A percentile compares a stretch with the other conserved stretches of the same genome.
Evolutionary conservation across 345 rosid species (phyloP).

Genomic region (Populus pruinosa): DNA sequence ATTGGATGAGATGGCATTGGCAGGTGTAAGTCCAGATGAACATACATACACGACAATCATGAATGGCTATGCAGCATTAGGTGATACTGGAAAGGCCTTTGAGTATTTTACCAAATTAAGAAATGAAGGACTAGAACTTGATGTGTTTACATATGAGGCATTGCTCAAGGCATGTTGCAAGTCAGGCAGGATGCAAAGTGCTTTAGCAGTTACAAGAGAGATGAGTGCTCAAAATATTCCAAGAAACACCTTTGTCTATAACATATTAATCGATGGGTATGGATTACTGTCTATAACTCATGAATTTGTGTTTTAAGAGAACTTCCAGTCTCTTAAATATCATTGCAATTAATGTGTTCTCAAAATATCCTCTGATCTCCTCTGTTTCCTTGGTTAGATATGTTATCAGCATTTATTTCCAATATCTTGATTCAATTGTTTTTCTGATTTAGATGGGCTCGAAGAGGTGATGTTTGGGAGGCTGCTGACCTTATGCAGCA

Average conservation of each 20-base stretch:
- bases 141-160: conserved; percentile 80
- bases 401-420: neutral
- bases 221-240: conserved; percentile 78
- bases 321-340: neutral
- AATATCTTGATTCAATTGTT: neutral
- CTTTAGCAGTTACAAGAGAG: conserved; percentile 90
- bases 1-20: conserved; percentile 80
- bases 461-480: conserved; percentile 98
- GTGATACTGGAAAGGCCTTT: conserved; percentile 92
- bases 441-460: conserved; percentile 67
- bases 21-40: conserved; percentile 74
- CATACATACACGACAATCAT: conserved; percentile 93
- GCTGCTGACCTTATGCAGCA: conserved; percentile 94
- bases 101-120: conserved; percentile 76
- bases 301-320: neutral
- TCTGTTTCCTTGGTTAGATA: neutral
- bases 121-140: conserved; percentile 81
- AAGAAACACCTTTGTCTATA: conserved; percentile 75
- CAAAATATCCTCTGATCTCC: neutral
- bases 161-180: conserved; percentile 97
- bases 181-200: conserved; percentile 98
- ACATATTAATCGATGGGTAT: conserved; percentile 94
- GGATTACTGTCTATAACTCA: conserved; percentile 1
- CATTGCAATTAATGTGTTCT: neutral
- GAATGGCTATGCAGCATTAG: conserved; percentile 94